Evolutionary conservation across 306 rosid species (phyloP), one percentile per base, ranked within the genome.

Genomic region (Vigna hirtella): DNA sequence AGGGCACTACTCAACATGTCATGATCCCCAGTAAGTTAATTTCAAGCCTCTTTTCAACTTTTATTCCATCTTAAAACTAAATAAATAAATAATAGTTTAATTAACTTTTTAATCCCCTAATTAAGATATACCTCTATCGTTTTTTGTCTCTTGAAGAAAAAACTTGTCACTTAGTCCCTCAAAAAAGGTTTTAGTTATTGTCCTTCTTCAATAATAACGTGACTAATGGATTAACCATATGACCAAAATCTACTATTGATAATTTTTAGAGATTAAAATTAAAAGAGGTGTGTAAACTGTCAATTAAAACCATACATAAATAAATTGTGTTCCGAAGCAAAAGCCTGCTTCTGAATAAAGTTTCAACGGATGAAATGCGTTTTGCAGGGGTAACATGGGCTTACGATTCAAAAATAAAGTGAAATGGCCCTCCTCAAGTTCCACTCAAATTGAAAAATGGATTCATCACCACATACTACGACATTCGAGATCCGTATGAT

Each of bases 21-120:
- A 1, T 24, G 74, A 7, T 64, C 70, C 48, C n/a, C 1, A 47
- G 79, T 82, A 77, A 82, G 82, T 55, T 77, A 9, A 17, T 42
- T 42, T 16, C 18, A 72, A 20, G 28, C 14, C 10, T 14, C 40
- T 59, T 50, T 9, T 34, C 15, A 68, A 59, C 57, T 20, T 59
- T 4, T 13, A 2, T 57, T 70, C 9, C 4, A n/a, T 40, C 8
- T 57, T 22, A 24, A 43, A 43, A 43, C 22, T 56, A 56, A 56
- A 56, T 11, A 3, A 20, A 26, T 26, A 26, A 20, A 20, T 20
- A 20, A 20, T 1, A 11, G 3, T 12, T 57, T 5, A 58, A 58
- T 26, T 28, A 26, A 58, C 4, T 26, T 58, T 13, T 4, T 10
- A 20, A 56, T 26, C 0, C 17, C 24, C 36, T 45, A 45, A 10